Evolutionary conservation across 148 eudicot genomes (phyloP).

Genomic region (Camellia sinensis): DNA sequence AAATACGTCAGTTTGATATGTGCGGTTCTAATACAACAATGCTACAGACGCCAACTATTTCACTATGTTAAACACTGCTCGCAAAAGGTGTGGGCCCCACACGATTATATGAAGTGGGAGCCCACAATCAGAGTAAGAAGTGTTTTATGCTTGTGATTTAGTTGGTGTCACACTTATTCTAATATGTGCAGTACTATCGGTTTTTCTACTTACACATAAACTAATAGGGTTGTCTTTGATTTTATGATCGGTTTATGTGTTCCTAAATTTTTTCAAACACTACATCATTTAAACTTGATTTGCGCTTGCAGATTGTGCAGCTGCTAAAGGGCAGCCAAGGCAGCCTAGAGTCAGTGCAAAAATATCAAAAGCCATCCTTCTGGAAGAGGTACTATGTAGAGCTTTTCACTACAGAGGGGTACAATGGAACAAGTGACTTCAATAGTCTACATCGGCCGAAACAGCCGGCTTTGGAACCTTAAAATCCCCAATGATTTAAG

Average conservation of each 20-base stretch:
- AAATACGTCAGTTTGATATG: not conserved
- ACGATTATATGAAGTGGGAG: too few relatives aligned
- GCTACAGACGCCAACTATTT: too few relatives aligned
- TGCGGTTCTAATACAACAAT: not conserved
- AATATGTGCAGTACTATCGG: too few relatives aligned
- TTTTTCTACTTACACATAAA: too few relatives aligned
- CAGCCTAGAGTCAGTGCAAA: conserved; percentile 59
- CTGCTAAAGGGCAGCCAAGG: conserved; percentile 70
- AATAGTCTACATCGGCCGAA: conserved; percentile 6
- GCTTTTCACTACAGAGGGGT: conserved; percentile 42
- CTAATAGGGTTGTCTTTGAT: too few relatives aligned
- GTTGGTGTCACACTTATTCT: too few relatives aligned
- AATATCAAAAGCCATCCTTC: conserved; percentile 50
- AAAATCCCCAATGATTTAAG: not conserved
- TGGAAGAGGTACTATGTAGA: conserved; percentile 74
- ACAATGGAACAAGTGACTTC: conserved; percentile 13
- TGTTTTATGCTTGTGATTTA: too few relatives aligned
- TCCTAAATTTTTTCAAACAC: not conserved
- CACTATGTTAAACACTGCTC: too few relatives aligned
- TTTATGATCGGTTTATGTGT: too few relatives aligned
- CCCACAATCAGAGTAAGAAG: too few relatives aligned
- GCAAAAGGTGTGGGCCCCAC: too few relatives aligned
- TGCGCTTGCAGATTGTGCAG: conserved; percentile 53
- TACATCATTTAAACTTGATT: not conserved
- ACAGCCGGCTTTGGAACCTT: conserved; percentile 22